A percentile compares a stretch with the other conserved stretches of the same genome.
Evolutionary conservation across 1,139 yeast species (phyloP).

Genomic region (Geotrichum candidum): DNA sequence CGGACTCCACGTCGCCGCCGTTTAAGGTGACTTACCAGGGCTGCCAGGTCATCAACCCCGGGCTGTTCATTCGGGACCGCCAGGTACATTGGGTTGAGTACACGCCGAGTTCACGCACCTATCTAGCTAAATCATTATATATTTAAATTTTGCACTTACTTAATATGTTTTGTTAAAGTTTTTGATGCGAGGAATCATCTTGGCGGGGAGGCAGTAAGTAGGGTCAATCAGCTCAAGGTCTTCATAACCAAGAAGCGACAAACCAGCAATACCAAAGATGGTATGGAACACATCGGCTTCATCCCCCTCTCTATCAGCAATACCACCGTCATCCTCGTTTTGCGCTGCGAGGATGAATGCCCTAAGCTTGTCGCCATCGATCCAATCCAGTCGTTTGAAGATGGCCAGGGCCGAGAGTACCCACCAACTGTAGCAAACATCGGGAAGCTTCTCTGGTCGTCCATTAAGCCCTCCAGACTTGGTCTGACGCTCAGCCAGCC

Average conservation of each 20-base stretch:
- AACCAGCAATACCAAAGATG: constrained; percentile 80
- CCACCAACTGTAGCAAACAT: constrained; percentile 98
- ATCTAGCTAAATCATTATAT: constrained; percentile 16
- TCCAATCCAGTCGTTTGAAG: constrained; percentile 64
- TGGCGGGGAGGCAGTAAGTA: constrained; percentile 71
- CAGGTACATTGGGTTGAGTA: constrained; percentile 67
- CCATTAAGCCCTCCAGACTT: constrained; percentile 91
- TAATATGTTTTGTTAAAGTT: constrained; percentile 12
- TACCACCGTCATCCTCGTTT: constrained; percentile 76
- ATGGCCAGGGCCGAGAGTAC: constrained; percentile 75
- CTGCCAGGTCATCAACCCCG: constrained; percentile 72
- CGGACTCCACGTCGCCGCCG: constrained; percentile 63
- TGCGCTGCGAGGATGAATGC: constrained; percentile 71
- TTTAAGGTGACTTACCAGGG: constrained; percentile 78
- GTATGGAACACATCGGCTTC: constrained; percentile 93
- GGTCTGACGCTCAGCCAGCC: constrained; percentile 92
- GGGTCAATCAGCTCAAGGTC: constrained; percentile 67
- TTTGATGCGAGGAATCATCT: constrained; percentile 30
- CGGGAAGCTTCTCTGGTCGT: constrained; percentile 92
- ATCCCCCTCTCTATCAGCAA: constrained; percentile 86
- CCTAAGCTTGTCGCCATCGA: constrained; percentile 55
- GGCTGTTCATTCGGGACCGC: constrained; percentile 45
- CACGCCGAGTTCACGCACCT: constrained; percentile 48
- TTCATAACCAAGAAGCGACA: constrained; percentile 63
- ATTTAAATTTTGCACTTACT: constrained; percentile 1